Base-by-base conservation (phyloP, 345 rosid genomes). In the Populus tremula region DNA sequence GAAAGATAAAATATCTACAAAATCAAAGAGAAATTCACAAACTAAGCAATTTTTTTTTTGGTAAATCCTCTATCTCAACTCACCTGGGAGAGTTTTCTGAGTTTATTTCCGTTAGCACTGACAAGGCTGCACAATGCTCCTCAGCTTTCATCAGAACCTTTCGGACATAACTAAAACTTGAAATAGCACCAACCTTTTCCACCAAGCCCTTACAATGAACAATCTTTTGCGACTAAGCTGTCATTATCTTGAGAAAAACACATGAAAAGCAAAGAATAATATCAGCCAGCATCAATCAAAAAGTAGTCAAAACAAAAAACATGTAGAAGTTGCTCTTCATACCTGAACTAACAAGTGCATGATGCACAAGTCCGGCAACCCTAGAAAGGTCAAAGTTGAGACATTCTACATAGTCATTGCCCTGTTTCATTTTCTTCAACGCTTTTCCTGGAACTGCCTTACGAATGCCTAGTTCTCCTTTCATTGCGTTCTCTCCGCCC, bases 1-100 rank as follows among this genome's bases (percentile, higher is more conserved):
- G 71, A 14, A 39, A 73, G 14, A 64, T 49, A 35, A 33, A 33
- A 74, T 59, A 31, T n/a, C n/a, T 21, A 12, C 63, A 66, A 29
- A 39, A 78, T 63, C 67, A 73, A 25, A 23, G 5, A 73, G 25
- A 61, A 63, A 69, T 35, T 38, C 70, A 71, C 39, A 45, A 75
- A 80, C 72, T 20, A 20, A 8, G 43, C 25, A 9, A 35, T 10
- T 5, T 29, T 23, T 23, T 27, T 56, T 21, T 72, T 1, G 5
- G 11, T 27, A 12, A 13, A 12, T 31, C 50, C 17, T 1, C 29
- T 56, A 21, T 65, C 41, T 79, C 65, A 77, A 53, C 69, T 75
- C 76, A 85, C 87, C 85, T 61, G 47, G 76, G 23, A 61, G 70
- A 47, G 65, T 33, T 70, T 69, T 73, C 75, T 33, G 54, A 9